A percentile compares a stretch with the other conserved stretches of the same genome.
phyloP scores from a whole-genome alignment of 2,329 filamentous ascomycete genomes.

The Metarhizium humberi region DNA sequence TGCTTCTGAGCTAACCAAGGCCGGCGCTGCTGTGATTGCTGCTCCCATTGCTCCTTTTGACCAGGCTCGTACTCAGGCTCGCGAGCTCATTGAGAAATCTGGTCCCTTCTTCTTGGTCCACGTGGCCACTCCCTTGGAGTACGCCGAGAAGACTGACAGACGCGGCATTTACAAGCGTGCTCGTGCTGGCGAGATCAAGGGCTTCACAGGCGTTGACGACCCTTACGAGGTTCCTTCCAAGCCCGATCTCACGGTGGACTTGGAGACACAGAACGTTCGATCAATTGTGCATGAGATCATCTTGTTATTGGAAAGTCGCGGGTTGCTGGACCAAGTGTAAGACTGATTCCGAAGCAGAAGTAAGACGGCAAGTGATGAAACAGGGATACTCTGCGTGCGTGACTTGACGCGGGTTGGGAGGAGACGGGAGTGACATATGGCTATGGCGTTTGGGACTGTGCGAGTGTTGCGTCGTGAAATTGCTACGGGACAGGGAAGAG shows the following conservation, averaged over 20 bases:
- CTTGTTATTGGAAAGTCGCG: constrained; percentile 79
- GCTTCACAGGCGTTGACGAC: constrained; percentile 96
- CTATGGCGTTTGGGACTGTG: neutral
- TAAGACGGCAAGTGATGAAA: neutral
- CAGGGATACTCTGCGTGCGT: neutral
- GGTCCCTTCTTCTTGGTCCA: constrained; percentile 94
- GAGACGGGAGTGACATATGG: neutral
- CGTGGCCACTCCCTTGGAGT: constrained; percentile 84
- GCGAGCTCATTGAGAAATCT: constrained; percentile 77
- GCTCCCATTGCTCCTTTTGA: constrained; percentile 94
- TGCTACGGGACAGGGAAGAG: neutral
- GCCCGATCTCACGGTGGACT: constrained; percentile 75
- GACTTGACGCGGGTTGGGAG: neutral
- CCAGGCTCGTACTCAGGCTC: constrained; percentile 63
- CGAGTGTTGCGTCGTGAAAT: neutral
- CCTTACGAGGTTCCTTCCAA: constrained; percentile 82
- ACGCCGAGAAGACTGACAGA: constrained; percentile 92
- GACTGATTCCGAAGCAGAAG: neutral
- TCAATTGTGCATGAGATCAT: constrained; percentile 97
- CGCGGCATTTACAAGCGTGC: constrained; percentile 81
- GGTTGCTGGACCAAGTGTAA: constrained; percentile 67
- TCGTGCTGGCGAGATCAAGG: constrained; percentile 84
- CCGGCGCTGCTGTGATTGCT: constrained; percentile 90
- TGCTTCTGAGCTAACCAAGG: constrained; percentile 84
- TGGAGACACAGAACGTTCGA: constrained; percentile 78